phyloP scores from a whole-genome alignment of 768 basidiomycete genomes.

The Strobilomyces confusus region DNA sequence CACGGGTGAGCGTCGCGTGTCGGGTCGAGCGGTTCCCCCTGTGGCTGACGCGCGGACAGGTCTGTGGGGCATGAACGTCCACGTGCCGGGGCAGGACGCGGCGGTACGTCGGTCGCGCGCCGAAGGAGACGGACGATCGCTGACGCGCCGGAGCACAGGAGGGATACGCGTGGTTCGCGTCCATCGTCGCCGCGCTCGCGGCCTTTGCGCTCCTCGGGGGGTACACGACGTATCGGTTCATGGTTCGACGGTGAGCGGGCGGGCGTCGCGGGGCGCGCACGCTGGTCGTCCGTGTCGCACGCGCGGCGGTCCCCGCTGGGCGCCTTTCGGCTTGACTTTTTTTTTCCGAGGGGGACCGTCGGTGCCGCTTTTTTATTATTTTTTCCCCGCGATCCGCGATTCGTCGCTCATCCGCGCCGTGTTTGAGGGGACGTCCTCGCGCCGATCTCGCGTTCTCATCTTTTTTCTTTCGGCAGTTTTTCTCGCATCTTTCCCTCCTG shows the following conservation, averaged over 20 bases:
- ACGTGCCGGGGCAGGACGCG: constrained; percentile 82
- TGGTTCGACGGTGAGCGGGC: constrained; percentile 44
- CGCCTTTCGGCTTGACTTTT: neutral
- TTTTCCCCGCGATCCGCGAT: too few species aligned
- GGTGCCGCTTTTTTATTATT: too few species aligned
- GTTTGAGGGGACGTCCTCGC: too few species aligned
- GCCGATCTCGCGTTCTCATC: too few species aligned
- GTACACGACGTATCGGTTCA: constrained; percentile 74
- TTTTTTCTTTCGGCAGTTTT: too few species aligned
- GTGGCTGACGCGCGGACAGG: constrained; percentile 35
- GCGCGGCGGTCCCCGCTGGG: too few species aligned
- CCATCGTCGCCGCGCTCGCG: constrained; percentile 77
- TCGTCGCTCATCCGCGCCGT: too few species aligned
- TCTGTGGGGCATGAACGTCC: constrained; percentile 99
- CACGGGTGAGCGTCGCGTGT: constrained; percentile 51
- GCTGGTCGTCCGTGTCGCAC: too few species aligned
- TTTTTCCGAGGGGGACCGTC: too few species aligned
- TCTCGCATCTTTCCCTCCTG: too few species aligned
- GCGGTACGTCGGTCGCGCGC: constrained; percentile 26
- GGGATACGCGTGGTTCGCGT: constrained; percentile 79
- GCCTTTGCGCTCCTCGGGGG: constrained; percentile 81
- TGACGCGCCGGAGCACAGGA: constrained; percentile 9
- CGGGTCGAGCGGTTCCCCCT: too few species aligned
- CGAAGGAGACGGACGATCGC: neutral
- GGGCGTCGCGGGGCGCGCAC: neutral